Evolutionary conservation across 805 yeast species (phyloP).

Genomic region (Metschnikowia aberdeeniae): DNA sequence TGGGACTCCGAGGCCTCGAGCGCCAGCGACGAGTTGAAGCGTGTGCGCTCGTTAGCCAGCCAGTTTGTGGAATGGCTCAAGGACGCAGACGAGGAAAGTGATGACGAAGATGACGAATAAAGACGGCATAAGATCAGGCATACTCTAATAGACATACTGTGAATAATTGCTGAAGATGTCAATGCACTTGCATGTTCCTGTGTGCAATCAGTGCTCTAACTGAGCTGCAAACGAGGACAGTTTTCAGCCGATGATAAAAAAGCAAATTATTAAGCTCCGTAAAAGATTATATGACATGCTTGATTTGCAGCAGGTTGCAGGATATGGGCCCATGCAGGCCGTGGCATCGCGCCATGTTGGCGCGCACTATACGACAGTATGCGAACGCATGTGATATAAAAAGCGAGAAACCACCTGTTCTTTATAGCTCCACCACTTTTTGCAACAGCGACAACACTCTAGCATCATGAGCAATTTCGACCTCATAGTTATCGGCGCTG

Average conservation of each 20-base stretch:
- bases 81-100: conserved; percentile 66
- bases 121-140: too few relatives aligned
- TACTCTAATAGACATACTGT: too few relatives aligned
- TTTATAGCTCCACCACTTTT: too few relatives aligned
- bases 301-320: background rate
- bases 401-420: too few relatives aligned
- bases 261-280: too few relatives aligned
- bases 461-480: conserved; percentile 37
- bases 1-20: conserved; percentile 50
- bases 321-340: background rate
- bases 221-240: too few relatives aligned
- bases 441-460: background rate
- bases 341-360: conserved; percentile 4
- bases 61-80: conserved; percentile 86
- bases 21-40: conserved; percentile 39
- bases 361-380: conserved; percentile 4
- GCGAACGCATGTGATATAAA: conserved; percentile 3
- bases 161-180: too few relatives aligned
- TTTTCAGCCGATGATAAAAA: too few relatives aligned
- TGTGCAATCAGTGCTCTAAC: too few relatives aligned
- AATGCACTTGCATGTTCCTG: too few relatives aligned
- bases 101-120: conserved; percentile 9
- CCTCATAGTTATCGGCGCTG: conserved; percentile 95
- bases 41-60: conserved; percentile 53
- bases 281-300: too few relatives aligned